Evolutionary conservation across 2,329 filamentous ascomycete species (phyloP), one percentile per base, ranked within the genome.

Genomic region (Macrophomina tecta): DNA sequence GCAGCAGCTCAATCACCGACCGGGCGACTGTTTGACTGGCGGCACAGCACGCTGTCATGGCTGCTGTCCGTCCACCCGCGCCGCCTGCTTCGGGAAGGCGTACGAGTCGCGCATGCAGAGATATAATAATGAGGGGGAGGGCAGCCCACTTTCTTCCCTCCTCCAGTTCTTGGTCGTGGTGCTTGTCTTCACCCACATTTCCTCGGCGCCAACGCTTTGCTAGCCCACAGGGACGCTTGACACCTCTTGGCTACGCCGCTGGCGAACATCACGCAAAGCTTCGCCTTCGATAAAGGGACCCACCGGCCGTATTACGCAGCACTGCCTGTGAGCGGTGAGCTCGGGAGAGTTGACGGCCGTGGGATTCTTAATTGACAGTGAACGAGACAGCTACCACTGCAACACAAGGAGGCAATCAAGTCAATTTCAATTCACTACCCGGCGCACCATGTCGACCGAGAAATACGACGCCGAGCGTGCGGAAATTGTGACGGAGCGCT

Each of bases 1-100:
- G 36, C 38, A 30, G 23, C 38, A 16, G 18, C 53, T 45, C 53
- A 38, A 28, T 30, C 14, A 16, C 30, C 36, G 36, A 14, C 42
- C 2, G 16, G 9, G 9, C 16, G 42, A 5, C 32, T 28, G 53
- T 12, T 12, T 12, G 23, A 16, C 36, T 30, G 5, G 55, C 55
- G 18, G 55, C n/a, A 45, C 42, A 16, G 42, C 40, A 23, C 38
- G 56, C 56, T 61, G 56, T 34, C 56, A 46, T 40, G 30, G 56
- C 48, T 28, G 34, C 52, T 28, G 52, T 23, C 52, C 36, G 16
- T 6, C 52, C 51, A 16, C 16, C 14, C 32, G 32, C 51, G 51
- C 30, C 51, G 51, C n/a, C 23, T 28, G 48, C 48, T 38, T n/a
- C 4, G 23, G 23, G 34, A 32, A 8, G 52, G 4, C 18, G 52